Conservation (phyloP, 139 green algal species). For the Chlamydomonas incerta region DNA sequence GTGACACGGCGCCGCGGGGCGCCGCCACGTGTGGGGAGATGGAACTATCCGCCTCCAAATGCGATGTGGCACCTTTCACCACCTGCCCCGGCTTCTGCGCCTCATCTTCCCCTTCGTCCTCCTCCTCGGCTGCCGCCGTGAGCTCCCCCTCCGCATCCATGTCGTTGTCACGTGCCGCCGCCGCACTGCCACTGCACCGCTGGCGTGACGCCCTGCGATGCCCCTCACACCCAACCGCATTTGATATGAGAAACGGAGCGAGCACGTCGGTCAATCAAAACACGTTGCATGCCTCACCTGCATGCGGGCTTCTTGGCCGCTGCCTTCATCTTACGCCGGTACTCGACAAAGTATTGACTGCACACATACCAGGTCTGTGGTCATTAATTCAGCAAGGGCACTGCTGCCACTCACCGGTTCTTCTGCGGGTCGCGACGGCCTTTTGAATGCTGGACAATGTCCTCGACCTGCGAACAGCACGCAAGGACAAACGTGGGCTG, state of each 20-base stretch:
- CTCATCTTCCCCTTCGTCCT: neutral
- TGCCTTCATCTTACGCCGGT: conserved; percentile 5
- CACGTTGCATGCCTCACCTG: neutral
- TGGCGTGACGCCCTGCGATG: neutral
- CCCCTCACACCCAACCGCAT: too few relatives aligned
- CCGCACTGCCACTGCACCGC: neutral
- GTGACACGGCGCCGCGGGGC: too few relatives aligned
- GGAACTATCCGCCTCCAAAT: too few relatives aligned
- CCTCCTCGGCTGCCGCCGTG: neutral
- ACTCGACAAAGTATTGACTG: conserved; percentile 23
- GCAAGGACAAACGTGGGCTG: too few relatives aligned
- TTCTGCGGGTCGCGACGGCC: conserved; percentile 22
- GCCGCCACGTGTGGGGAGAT: too few relatives aligned
- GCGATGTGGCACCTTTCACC: too few relatives aligned
- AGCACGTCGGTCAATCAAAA: too few relatives aligned
- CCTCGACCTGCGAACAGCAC: neutral
- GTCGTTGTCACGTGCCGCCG: too few relatives aligned
- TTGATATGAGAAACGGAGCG: too few relatives aligned
- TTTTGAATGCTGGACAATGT: conserved; percentile 31
- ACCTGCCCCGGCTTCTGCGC: too few relatives aligned
- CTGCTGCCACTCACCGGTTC: conserved; percentile 21
- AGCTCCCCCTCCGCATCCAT: neutral
- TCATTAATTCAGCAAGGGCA: too few relatives aligned
- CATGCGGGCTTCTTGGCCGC: neutral
- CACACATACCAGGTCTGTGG: neutral